Base-by-base conservation (phyloP, 2,329 filamentous ascomycete genomes). In the Stachybotrys elegans region DNA sequence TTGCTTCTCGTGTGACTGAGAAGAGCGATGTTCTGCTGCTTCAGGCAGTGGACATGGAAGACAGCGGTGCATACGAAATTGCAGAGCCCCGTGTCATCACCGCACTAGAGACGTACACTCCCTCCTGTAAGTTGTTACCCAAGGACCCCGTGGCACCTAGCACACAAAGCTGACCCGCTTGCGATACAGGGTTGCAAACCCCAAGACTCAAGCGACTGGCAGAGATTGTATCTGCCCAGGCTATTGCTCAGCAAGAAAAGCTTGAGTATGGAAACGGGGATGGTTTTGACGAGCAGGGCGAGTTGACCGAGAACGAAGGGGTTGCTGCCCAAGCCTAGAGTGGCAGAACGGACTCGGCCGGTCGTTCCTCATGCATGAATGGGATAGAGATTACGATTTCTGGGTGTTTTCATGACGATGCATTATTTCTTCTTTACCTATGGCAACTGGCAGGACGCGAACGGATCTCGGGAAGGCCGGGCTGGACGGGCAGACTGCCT, bases 31-130 rank as follows among this genome's bases (percentile, higher is more conserved):
- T 97, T 4, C 77, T 98, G 42, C 81, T 98, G 45, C 76, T 98
- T 38, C 86, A 92, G 46, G 90, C 93, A 40, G 91, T 98, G 47
- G 93, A 98, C 65, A 96, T 98, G 91, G 93, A 98, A 60, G 93
- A 98, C 69, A 95, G 89, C 57, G 93, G 93, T 20, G 93, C 92
- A 21, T 98, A 98, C 61, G 93, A 97, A 68, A 98, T 98, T 65
- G 93, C 93, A 13, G 93, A 98, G 67, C 93, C 93, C 22, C 81
- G 93, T 62, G 88, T 89, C 43, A 98, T 98, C 59, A 96, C 91
- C 4, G 93, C 93, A 43, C 72, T 98, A 53, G 93, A 98, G 72
- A 98, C 93, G 13, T 98, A 98, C 65, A 97, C 93, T 41, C 93
- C 93, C 51, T 95, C 91, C 54, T 98, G 92, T 93, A 76, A 78